Conservation (phyloP, 2,329 filamentous ascomycete species). For the Myriosclerotinia duriaeana region DNA sequence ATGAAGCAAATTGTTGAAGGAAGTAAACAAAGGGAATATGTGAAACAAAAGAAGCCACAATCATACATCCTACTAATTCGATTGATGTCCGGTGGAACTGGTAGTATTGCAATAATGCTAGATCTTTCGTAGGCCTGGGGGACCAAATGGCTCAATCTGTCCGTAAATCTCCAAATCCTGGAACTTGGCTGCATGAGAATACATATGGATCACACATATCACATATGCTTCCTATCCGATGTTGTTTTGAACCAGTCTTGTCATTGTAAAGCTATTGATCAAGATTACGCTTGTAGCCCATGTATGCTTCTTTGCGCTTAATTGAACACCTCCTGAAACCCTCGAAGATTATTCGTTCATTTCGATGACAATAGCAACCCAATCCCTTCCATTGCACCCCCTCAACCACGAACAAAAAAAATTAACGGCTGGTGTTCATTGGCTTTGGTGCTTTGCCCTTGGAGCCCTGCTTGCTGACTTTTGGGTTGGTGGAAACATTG, state of each 20-base stretch:
- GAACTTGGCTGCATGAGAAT: constrained; percentile 6
- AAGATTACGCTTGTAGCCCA: constrained; percentile 39
- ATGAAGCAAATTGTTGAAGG: background rate
- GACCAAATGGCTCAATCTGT: constrained; percentile 15
- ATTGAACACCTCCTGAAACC: constrained; percentile 28
- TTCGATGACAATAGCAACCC: constrained; percentile 33
- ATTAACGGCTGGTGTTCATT: constrained; percentile 81
- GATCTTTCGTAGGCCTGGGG: constrained; percentile 13
- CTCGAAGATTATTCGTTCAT: constrained; percentile 16
- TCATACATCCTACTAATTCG: background rate
- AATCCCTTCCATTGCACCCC: constrained; percentile 25
- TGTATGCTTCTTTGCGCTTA: constrained; percentile 38
- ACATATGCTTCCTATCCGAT: constrained; percentile 5
- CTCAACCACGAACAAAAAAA: constrained; percentile 18
- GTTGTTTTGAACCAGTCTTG: constrained; percentile 32
- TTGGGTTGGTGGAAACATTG: constrained; percentile 66
- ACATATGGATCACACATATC: constrained; percentile 18
- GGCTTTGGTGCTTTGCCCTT: constrained; percentile 89
- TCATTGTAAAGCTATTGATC: constrained; percentile 40
- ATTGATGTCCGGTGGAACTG: background rate
- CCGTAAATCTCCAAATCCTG: constrained; percentile 4
- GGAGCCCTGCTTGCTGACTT: constrained; percentile 91
- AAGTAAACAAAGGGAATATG: background rate
- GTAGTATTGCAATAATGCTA: constrained; percentile 11
- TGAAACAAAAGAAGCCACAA: background rate